These are phyloP conservation scores for Penicillium hesseltinei DNA, from an alignment of 2,329 filamentous ascomycete genomes.

Conservation along the genomic window DNA sequence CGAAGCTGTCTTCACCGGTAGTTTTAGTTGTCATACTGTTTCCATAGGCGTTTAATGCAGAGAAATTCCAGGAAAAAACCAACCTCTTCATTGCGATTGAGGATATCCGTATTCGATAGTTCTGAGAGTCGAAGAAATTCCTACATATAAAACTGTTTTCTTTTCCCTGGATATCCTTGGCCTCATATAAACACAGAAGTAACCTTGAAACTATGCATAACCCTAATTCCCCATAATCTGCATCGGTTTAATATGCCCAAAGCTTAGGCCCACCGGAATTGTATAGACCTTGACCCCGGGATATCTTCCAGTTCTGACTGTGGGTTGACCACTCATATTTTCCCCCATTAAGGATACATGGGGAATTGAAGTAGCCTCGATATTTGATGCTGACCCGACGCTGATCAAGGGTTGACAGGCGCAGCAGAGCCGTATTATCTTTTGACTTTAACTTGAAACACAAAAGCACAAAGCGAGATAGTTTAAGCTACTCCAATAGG, in stretches of 20 bases:
- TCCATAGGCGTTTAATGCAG: constrained; percentile 2
- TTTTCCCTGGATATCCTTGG: background rate
- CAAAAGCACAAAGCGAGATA: background rate
- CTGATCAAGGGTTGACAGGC: background rate
- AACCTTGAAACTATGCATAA: background rate
- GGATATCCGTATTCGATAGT: background rate
- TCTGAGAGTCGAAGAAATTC: background rate
- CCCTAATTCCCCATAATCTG: background rate
- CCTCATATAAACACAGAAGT: background rate
- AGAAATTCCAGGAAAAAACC: background rate
- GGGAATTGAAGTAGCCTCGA: background rate
- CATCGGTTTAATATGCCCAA: background rate
- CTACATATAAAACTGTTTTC: background rate
- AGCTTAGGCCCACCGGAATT: background rate
- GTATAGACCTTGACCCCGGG: background rate
- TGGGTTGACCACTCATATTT: background rate
- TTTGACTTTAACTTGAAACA: background rate
- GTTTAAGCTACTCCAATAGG: background rate
- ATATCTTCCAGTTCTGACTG: background rate
- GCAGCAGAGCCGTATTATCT: background rate
- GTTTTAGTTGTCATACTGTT: background rate
- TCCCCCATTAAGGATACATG: background rate
- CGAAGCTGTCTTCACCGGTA: constrained; percentile 45
- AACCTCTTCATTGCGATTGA: background rate
- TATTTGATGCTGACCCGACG: background rate